phyloP scores from a whole-genome alignment of 257 asterid species.

The Prunella vulgaris region DNA sequence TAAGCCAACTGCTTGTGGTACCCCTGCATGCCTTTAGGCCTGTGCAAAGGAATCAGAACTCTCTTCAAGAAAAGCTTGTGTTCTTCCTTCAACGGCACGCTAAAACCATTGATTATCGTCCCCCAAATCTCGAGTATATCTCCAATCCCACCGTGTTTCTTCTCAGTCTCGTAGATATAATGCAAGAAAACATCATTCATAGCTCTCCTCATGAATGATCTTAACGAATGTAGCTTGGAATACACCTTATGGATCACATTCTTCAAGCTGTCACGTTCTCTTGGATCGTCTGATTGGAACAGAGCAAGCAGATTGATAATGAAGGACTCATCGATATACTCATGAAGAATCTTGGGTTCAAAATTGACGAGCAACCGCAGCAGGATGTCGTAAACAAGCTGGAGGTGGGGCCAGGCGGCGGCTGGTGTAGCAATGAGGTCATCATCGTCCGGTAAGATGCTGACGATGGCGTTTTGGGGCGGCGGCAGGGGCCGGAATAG shows the following conservation, averaged over 20 bases:
- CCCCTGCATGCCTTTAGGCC: conserved; percentile 64
- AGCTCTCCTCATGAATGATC: conserved; percentile 72
- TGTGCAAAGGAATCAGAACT: conserved; percentile 63
- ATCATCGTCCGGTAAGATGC: conserved; percentile 57
- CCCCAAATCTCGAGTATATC: conserved; percentile 81
- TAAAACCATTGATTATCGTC: conserved; percentile 69
- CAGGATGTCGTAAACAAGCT: conserved; percentile 64
- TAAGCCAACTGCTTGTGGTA: conserved; percentile 71
- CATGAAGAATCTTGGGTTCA: conserved; percentile 32
- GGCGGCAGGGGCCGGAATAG: conserved; percentile 69
- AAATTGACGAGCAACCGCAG: conserved; percentile 32
- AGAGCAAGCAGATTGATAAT: conserved; percentile 49
- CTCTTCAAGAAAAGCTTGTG: conserved; percentile 60
- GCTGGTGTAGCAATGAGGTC: conserved; percentile 43
- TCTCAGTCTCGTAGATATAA: conserved; percentile 49
- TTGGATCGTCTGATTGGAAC: conserved; percentile 69
- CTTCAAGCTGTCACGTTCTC: conserved; percentile 68
- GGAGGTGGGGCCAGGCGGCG: conserved; percentile 69
- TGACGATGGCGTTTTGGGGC: conserved; percentile 28
- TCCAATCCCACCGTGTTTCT: conserved; percentile 63
- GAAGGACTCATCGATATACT: conserved; percentile 41
- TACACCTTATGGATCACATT: conserved; percentile 61
- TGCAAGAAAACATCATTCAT: conserved; percentile 68
- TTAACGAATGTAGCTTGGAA: conserved; percentile 42
- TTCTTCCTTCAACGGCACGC: conserved; percentile 71